Conservation (phyloP, 768 basidiomycete genomes). For the Austroboletus festivus region DNA sequence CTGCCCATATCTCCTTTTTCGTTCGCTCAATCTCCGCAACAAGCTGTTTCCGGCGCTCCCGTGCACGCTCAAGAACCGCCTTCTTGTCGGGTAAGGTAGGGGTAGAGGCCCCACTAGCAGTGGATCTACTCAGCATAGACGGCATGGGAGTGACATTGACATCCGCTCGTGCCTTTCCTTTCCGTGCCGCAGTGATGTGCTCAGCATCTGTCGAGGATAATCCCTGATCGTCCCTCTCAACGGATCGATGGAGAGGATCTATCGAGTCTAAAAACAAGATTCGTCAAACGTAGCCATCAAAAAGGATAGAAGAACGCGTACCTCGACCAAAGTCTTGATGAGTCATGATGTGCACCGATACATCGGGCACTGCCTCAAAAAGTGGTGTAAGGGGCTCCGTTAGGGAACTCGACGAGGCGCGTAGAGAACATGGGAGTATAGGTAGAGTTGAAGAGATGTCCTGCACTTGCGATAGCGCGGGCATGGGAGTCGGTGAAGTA, state of each 20-base stretch:
- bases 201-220: too few species aligned
- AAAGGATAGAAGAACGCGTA: conserved; percentile 1
- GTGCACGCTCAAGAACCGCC: conserved; percentile 51
- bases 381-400: conserved; percentile 26
- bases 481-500: background rate
- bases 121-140: background rate
- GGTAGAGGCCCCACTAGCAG: background rate
- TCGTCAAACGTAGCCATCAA: conserved; percentile 1
- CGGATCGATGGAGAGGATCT: background rate
- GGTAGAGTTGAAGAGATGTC: conserved; percentile 14
- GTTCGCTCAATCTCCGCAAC: conserved; percentile 54
- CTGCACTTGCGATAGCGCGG: background rate
- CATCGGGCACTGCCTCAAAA: conserved; percentile 15
- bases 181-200: conserved; percentile 2
- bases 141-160: background rate
- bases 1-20: conserved; percentile 71
- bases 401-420: conserved; percentile 32
- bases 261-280: conserved; percentile 8
- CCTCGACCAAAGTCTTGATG: conserved; percentile 7
- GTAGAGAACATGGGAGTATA: conserved; percentile 26
- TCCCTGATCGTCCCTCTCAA: conserved; percentile 8
- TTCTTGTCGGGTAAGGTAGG: conserved; percentile 32
- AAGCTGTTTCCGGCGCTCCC: conserved; percentile 50
- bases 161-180: conserved; percentile 18
- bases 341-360: background rate